Conservation (phyloP, 2,329 filamentous ascomycete species). For the Arthrocladium fulminans region DNA sequence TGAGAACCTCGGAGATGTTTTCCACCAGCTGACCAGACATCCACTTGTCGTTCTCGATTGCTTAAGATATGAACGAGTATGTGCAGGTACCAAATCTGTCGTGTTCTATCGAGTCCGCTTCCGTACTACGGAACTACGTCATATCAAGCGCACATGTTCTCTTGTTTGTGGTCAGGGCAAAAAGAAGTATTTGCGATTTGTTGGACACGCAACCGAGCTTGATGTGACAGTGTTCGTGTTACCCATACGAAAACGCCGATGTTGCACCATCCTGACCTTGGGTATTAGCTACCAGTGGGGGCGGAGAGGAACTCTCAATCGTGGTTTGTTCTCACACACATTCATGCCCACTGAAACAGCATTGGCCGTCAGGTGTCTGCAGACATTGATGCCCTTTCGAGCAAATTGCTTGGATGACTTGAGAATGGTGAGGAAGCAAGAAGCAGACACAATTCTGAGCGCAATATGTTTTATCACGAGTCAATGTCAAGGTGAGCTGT, state of each 20-base stretch:
- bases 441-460: background rate
- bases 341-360: background rate
- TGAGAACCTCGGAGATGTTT: background rate
- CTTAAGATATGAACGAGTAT: background rate
- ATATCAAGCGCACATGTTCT: background rate
- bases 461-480: background rate
- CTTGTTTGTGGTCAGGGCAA: background rate
- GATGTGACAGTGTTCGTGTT: background rate
- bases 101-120: background rate
- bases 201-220: background rate
- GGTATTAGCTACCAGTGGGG: background rate
- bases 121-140: background rate
- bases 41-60: too few species aligned
- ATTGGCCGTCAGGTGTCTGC: background rate
- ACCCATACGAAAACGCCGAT: background rate
- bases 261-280: background rate
- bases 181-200: background rate
- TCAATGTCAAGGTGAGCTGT: background rate
- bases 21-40: background rate
- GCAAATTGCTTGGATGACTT: background rate
- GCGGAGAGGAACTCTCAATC: background rate
- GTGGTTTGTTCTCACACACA: background rate
- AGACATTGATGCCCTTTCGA: background rate
- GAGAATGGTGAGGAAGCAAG: background rate
- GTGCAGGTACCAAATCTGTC: background rate